Evolutionary conservation across 148 eudicot species (phyloP).

Genomic region (Rhododendron simsii): DNA sequence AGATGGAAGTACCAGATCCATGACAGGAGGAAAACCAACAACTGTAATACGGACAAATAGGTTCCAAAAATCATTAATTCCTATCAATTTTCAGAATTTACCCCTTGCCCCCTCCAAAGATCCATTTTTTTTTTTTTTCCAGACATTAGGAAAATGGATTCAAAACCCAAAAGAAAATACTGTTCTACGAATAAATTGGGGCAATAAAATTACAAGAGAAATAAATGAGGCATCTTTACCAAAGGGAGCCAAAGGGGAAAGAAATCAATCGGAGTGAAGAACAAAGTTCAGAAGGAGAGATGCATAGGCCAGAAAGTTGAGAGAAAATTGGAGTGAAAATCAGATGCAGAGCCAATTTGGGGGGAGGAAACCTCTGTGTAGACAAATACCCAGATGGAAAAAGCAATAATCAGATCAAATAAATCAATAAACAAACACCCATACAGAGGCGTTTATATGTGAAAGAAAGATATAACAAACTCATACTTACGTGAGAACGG

Average conservation of each 20-base stretch:
- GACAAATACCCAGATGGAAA: not conserved
- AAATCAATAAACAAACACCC: not conserved
- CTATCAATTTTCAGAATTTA: not conserved
- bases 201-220: not conserved
- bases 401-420: not conserved
- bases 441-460: not conserved
- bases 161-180: not conserved
- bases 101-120: not conserved
- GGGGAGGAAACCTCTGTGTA: not conserved
- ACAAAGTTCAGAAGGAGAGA: not conserved
- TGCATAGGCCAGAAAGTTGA: not conserved
- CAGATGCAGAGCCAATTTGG: not conserved
- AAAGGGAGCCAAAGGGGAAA: not conserved
- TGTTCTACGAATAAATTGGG: not conserved
- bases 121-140: not conserved
- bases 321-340: not conserved
- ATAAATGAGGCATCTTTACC: constrained; percentile 3
- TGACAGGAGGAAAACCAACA: not conserved
- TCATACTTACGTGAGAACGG: not conserved
- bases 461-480: not conserved
- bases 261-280: not conserved
- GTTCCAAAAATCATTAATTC: not conserved
- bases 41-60: not conserved
- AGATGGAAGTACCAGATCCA: constrained; percentile 9
- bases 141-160: not conserved